Conservation (phyloP, 2,329 filamentous ascomycete species). For the Diplodia intermedia region DNA sequence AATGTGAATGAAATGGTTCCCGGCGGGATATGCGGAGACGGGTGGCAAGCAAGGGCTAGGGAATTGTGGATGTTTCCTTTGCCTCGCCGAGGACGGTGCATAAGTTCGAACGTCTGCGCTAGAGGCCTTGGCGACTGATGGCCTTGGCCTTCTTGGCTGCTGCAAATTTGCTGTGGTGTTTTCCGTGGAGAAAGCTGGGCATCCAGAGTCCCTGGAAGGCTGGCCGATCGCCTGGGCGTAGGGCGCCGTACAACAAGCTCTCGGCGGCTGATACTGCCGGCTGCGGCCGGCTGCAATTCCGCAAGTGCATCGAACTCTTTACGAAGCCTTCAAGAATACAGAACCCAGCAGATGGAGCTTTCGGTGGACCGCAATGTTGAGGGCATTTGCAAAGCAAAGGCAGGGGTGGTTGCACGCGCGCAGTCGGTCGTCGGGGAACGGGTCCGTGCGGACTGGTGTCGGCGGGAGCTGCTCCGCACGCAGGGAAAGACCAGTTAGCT, state of each 20-base stretch:
- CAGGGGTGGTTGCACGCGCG: slow-evolving; percentile 8
- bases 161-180: background rate
- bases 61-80: background rate
- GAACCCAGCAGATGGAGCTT: background rate
- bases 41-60: slow-evolving; percentile 14
- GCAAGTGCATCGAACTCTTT: background rate
- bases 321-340: background rate
- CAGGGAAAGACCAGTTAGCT: background rate
- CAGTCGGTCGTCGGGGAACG: slow-evolving; percentile 10
- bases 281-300: background rate
- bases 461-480: background rate
- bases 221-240: background rate
- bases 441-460: slow-evolving; percentile 13
- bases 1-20: background rate
- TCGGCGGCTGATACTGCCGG: background rate
- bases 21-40: background rate
- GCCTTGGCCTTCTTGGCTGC: slow-evolving; percentile 29
- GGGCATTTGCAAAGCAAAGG: background rate
- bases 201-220: background rate
- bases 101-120: slow-evolving; percentile 32
- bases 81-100: slow-evolving; percentile 11
- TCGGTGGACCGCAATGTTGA: background rate
- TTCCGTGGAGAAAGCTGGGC: slow-evolving; percentile 5
- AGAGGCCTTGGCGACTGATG: slow-evolving; percentile 22
- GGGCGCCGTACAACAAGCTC: background rate